Evolutionary conservation across 1,284 basidiomycete species (phyloP).

Genomic region (Trametes sp.): DNA sequence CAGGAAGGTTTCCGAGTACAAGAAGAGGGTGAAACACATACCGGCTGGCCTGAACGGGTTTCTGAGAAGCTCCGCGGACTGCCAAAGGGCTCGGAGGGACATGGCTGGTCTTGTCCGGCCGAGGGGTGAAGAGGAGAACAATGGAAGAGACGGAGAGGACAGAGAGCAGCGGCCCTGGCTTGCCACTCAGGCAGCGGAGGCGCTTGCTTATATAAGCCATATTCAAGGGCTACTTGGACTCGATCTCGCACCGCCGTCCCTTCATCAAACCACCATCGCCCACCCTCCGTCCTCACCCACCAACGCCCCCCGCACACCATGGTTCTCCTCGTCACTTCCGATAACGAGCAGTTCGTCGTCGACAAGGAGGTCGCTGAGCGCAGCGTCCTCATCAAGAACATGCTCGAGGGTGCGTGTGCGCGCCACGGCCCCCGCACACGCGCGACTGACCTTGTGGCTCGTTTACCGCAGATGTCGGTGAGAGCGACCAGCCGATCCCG

Average conservation of each 20-base stretch:
- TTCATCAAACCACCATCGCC: constrained; percentile 29
- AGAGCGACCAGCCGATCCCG: constrained; percentile 93
- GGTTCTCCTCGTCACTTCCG: constrained; percentile 89
- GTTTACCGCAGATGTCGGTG: constrained; percentile 80
- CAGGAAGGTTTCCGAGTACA: constrained; percentile 17
- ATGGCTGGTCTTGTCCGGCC: constrained; percentile 16
- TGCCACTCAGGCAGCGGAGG: constrained; percentile 38
- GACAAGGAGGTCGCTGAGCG: constrained; percentile 96
- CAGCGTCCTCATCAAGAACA: constrained; percentile 97
- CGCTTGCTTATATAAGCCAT: constrained; percentile 23
- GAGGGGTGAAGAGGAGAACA: not conserved
- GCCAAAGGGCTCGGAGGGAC: constrained; percentile 29
- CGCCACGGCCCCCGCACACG: not conserved
- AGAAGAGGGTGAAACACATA: constrained; percentile 22
- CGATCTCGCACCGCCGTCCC: constrained; percentile 28
- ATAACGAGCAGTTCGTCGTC: constrained; percentile 94
- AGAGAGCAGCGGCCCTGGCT: not conserved
- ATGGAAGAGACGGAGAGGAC: not conserved
- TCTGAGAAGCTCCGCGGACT: constrained; percentile 23
- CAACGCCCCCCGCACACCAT: constrained; percentile 51
- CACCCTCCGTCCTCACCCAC: constrained; percentile 13
- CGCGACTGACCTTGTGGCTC: constrained; percentile 8
- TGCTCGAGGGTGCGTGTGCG: constrained; percentile 88
- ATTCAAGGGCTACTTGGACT: constrained; percentile 16
- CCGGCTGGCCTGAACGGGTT: constrained; percentile 27